Evolutionary conservation across 768 basidiomycete genomes (phyloP).

Genomic region (Lactarius quietus): DNA sequence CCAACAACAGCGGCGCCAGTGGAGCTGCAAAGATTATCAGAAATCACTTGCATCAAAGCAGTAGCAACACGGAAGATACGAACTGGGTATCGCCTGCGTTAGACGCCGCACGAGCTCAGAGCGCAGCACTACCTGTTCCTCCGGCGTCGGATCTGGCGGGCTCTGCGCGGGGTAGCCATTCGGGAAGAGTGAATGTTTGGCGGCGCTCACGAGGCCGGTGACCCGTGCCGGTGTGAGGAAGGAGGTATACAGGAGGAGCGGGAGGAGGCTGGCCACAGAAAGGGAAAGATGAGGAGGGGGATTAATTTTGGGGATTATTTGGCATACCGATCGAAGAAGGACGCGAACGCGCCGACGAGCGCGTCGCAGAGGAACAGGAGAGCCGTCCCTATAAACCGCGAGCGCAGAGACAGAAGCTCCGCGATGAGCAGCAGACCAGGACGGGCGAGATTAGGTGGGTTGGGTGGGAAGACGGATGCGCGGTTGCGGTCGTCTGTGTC

Average conservation of each 20-base stretch:
- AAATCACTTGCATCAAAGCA: background rate
- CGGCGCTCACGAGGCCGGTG: slow-evolving; percentile 47
- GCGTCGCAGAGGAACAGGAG: slow-evolving; percentile 47
- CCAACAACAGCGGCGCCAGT: slow-evolving; percentile 51
- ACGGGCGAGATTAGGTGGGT: slow-evolving; percentile 37
- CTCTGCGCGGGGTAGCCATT: slow-evolving; percentile 80
- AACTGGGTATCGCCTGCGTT: slow-evolving; percentile 43
- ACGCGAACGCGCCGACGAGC: slow-evolving; percentile 43
- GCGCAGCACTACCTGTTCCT: slow-evolving; percentile 66
- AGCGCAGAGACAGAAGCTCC: slow-evolving; percentile 46
- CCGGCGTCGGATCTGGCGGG: slow-evolving; percentile 68
- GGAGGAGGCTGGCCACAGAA: slow-evolving; percentile 57
- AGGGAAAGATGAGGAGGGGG: background rate
- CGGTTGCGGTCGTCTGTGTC: background rate
- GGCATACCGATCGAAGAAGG: slow-evolving; percentile 58
- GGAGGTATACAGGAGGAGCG: slow-evolving; percentile 56
- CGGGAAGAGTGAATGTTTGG: slow-evolving; percentile 79
- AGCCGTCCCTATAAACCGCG: slow-evolving; percentile 47
- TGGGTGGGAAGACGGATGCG: background rate
- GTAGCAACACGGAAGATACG: slow-evolving; percentile 9
- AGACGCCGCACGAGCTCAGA: slow-evolving; percentile 40
- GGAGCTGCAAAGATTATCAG: slow-evolving; percentile 31
- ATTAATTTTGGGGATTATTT: background rate
- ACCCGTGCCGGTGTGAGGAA: slow-evolving; percentile 53
- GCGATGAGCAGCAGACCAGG: slow-evolving; percentile 45